Evolutionary conservation across 306 rosid species (phyloP).

Genomic region (Calophaca sinica): DNA sequence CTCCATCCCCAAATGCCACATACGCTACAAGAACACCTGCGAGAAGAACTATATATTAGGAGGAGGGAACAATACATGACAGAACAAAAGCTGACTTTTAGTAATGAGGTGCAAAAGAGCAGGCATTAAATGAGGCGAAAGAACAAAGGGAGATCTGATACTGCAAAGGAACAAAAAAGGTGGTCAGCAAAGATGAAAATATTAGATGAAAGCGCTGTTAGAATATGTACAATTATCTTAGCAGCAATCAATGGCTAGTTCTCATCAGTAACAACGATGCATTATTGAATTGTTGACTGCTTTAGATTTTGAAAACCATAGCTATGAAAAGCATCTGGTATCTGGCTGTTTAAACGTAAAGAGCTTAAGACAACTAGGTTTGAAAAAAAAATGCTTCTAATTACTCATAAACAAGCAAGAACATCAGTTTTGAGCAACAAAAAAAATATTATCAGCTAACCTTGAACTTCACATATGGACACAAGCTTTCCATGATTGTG

Average conservation of each 20-base stretch:
- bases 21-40: conserved; percentile 88
- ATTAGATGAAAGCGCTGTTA: conserved; percentile 1
- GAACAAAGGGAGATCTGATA: neutral
- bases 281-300: neutral
- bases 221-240: neutral
- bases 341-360: neutral
- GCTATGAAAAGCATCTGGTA: conserved; percentile 27
- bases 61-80: conserved; percentile 28
- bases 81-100: conserved; percentile 24
- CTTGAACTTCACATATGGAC: conserved; percentile 91
- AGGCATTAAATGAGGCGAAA: conserved; percentile 13
- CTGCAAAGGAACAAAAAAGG: conserved; percentile 32
- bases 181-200: conserved; percentile 19
- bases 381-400: neutral
- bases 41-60: conserved; percentile 43
- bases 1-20: conserved; percentile 78
- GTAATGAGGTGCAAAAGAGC: conserved; percentile 30
- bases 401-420: conserved; percentile 25
- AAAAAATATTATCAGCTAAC: conserved; percentile 55
- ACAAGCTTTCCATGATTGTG: conserved; percentile 86
- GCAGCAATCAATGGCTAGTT: conserved; percentile 25
- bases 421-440: conserved; percentile 11
- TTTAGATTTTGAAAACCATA: conserved; percentile 13
- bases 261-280: conserved; percentile 17
- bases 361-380: conserved; percentile 25